Percentiles rank a stretch among this genome's conserved stretches.
Evolutionary conservation across 257 asterid genomes (phyloP).

Genomic region (Przewalskia tangutica): DNA sequence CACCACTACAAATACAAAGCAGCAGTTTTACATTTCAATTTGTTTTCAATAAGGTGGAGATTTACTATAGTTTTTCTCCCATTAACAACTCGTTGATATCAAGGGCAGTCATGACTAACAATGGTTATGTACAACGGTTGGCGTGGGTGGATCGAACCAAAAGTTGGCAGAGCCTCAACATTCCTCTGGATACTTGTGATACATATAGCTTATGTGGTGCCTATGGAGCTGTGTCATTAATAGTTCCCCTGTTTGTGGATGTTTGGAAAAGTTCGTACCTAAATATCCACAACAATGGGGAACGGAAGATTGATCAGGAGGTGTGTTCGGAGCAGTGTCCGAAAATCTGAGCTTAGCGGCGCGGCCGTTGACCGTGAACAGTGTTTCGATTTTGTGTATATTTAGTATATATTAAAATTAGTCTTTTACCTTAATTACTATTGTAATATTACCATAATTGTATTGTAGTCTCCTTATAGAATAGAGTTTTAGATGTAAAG

Average conservation of each 20-base stretch:
- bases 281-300: slow-evolving; percentile 13
- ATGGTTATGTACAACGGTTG: neutral
- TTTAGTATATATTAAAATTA: no score
- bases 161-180: neutral
- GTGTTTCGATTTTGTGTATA: no score
- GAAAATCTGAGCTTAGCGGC: no score
- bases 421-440: no score
- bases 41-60: neutral
- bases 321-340: slow-evolving; percentile 13
- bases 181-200: neutral
- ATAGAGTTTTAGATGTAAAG: no score
- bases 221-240: neutral
- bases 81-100: neutral
- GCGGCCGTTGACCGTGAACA: no score
- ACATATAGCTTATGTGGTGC: neutral
- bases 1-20: neutral
- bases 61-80: neutral
- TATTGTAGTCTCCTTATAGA: no score
- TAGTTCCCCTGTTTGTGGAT: slow-evolving; percentile 2
- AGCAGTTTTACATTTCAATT: neutral
- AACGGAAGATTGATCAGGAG: slow-evolving; percentile 13
- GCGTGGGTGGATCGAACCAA: neutral
- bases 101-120: neutral
- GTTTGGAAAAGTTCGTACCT: slow-evolving; percentile 13
- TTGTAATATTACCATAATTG: no score